A percentile compares a stretch with the other conserved stretches of the same genome.
These are phyloP conservation scores for Mycocentrospora acerina DNA, from an alignment of 2,329 filamentous ascomycete species.

Conservation along the genomic window DNA sequence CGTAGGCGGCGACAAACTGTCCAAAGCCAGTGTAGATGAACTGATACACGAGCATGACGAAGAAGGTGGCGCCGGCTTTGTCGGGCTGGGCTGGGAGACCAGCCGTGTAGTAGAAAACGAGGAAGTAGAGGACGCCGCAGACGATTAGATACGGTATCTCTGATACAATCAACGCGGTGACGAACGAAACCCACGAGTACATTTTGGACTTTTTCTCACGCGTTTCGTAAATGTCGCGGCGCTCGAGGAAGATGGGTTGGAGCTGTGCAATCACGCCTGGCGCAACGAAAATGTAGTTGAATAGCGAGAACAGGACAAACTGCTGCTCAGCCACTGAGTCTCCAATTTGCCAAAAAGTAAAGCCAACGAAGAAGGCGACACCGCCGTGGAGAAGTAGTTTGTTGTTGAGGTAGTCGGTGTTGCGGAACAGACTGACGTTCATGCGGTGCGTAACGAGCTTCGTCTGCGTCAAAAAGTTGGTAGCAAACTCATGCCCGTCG, in stretches of 20 bases:
- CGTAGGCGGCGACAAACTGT: constrained; percentile 55
- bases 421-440: constrained; percentile 26
- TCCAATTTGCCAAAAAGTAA: constrained; percentile 31
- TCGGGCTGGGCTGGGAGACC: constrained; percentile 39
- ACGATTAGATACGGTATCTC: constrained; percentile 68
- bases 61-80: constrained; percentile 56
- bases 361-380: constrained; percentile 27
- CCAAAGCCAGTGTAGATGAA: constrained; percentile 61
- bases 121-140: constrained; percentile 62
- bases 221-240: constrained; percentile 55
- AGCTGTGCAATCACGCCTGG: constrained; percentile 45
- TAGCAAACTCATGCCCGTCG: constrained; percentile 42
- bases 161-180: constrained; percentile 67
- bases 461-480: constrained; percentile 24
- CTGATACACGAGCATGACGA: constrained; percentile 61
- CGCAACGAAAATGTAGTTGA: constrained; percentile 50
- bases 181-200: constrained; percentile 73
- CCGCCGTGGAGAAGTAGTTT: constrained; percentile 27
- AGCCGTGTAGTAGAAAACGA: constrained; percentile 64
- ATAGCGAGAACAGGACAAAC: constrained; percentile 50
- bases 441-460: constrained; percentile 24
- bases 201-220: constrained; percentile 65
- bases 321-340: constrained; percentile 42
- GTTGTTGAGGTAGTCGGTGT: constrained; percentile 29
- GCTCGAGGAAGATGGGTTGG: constrained; percentile 48